Evolutionary conservation across 2,329 filamentous ascomycete genomes (phyloP).

Genomic region (Alternaria atra): DNA sequence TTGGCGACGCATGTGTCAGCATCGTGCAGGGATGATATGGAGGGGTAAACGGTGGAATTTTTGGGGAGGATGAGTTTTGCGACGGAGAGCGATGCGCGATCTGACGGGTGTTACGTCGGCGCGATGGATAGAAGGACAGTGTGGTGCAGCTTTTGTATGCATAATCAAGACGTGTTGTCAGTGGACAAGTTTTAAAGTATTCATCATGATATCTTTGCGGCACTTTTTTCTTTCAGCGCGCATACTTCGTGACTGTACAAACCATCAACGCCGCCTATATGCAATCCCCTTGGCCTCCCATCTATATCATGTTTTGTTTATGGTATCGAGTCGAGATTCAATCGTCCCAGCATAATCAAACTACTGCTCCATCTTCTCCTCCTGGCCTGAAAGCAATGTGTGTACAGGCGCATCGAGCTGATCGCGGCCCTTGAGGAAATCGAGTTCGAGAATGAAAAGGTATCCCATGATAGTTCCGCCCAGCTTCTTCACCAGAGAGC

Average conservation of each 20-base stretch:
- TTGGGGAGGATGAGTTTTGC: constrained; percentile 7
- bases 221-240: not conserved
- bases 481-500: constrained; percentile 83
- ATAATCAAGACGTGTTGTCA: not conserved
- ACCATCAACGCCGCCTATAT: constrained; percentile 33
- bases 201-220: not conserved
- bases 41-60: constrained; percentile 20
- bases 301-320: constrained; percentile 22
- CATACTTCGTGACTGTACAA: constrained; percentile 6
- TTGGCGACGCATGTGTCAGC: not conserved
- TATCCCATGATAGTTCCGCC: constrained; percentile 88
- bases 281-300: constrained; percentile 17
- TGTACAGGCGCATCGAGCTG: constrained; percentile 86
- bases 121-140: not conserved
- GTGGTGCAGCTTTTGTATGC: not conserved
- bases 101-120: not conserved
- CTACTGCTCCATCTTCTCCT: constrained; percentile 43
- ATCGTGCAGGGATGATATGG: constrained; percentile 6
- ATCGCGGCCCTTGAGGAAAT: constrained; percentile 88
- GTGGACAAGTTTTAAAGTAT: not conserved
- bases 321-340: not conserved
- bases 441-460: constrained; percentile 94
- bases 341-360: not conserved
- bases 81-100: constrained; percentile 4
- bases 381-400: constrained; percentile 78